Conservation (phyloP, 768 basidiomycete species). For the Boletus fagicola region DNA sequence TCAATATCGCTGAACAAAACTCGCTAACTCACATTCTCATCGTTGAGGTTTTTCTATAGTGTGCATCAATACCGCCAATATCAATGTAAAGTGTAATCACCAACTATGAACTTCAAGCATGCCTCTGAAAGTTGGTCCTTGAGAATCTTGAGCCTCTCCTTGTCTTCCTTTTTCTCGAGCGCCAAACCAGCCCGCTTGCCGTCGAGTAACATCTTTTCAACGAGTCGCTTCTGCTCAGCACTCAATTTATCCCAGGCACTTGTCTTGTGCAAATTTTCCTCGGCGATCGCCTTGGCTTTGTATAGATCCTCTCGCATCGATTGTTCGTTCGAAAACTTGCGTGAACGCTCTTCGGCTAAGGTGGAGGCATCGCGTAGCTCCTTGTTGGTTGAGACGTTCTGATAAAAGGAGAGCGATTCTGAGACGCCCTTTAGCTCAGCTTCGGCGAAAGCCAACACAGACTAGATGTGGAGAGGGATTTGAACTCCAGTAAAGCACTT, state of each 20-base stretch:
- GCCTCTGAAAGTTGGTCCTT: conserved; percentile 76
- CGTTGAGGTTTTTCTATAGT: conserved; percentile 78
- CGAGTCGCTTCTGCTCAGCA: conserved; percentile 69
- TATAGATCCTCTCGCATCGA: conserved; percentile 82
- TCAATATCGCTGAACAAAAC: not conserved
- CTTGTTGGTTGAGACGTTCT: conserved; percentile 72
- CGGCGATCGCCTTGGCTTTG: conserved; percentile 63
- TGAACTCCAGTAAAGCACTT: conserved; percentile 16
- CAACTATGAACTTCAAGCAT: conserved; percentile 71
- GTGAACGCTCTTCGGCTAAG: conserved; percentile 60
- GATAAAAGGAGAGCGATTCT: conserved; percentile 72
- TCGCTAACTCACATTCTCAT: conserved; percentile 60
- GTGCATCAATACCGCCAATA: not conserved
- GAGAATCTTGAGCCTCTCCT: conserved; percentile 53
- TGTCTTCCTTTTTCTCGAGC: conserved; percentile 58
- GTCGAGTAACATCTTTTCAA: conserved; percentile 76
- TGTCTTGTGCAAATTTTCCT: conserved; percentile 62
- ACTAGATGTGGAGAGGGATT: conserved; percentile 35
- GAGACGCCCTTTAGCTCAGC: conserved; percentile 47
- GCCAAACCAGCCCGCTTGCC: conserved; percentile 76
- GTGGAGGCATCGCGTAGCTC: conserved; percentile 77
- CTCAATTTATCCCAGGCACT: conserved; percentile 60
- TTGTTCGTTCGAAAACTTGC: conserved; percentile 69
- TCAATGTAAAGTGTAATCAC: conserved; percentile 23
- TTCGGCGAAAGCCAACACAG: conserved; percentile 59